phyloP scores from a whole-genome alignment of 2,329 filamentous ascomycete species.

The Aspergillus alliaceus region DNA sequence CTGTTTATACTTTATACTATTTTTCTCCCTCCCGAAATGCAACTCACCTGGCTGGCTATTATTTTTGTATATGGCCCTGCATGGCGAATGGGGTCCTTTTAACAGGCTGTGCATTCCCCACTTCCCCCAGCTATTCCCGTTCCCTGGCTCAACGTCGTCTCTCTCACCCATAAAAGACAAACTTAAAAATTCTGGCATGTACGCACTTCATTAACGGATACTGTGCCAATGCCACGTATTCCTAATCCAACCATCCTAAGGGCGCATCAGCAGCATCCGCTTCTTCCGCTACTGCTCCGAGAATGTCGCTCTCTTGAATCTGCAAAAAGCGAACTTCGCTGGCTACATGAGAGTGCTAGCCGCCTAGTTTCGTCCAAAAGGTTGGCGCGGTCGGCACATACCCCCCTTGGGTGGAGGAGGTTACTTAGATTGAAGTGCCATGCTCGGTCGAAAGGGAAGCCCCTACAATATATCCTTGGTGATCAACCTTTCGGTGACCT shows the following conservation, averaged over 20 bases:
- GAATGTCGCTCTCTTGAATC: not conserved
- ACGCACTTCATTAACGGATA: not conserved
- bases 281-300: not conserved
- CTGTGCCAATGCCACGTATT: not conserved
- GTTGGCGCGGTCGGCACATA: not conserved
- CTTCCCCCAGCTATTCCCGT: not conserved
- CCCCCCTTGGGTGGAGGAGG: conserved; percentile 25
- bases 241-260: not conserved
- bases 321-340: conserved; percentile 1
- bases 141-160: too few species aligned
- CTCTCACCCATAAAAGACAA: too few species aligned
- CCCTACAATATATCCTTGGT: conserved; percentile 86
- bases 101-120: too few species aligned
- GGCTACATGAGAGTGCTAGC: not conserved
- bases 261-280: not conserved
- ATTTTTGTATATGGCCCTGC: too few species aligned
- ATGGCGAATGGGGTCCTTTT: too few species aligned
- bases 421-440: conserved; percentile 39
- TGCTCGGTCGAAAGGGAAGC: conserved; percentile 61
- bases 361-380: not conserved
- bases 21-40: too few species aligned
- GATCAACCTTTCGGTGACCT: conserved; percentile 84
- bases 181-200: too few species aligned
- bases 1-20: too few species aligned
- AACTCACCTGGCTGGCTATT: too few species aligned